Conservation (phyloP, 2,329 filamentous ascomycete genomes). For the Diplodia mutila region DNA sequence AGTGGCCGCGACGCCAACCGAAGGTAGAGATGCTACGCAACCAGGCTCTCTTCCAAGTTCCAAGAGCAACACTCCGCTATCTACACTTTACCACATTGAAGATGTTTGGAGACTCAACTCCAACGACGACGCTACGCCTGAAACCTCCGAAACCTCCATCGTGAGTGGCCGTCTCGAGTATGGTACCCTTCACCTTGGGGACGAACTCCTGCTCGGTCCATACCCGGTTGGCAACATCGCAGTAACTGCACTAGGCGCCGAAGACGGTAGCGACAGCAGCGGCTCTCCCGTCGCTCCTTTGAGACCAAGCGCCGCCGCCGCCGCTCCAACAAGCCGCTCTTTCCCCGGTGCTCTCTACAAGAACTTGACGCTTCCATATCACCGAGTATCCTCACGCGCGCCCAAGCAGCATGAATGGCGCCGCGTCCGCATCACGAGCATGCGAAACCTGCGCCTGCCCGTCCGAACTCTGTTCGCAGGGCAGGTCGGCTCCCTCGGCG, state of each 20-base stretch:
- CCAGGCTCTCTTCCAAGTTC: neutral
- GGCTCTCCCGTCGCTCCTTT: slow-evolving; percentile 27
- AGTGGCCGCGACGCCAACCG: slow-evolving; percentile 45
- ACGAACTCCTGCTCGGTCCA: slow-evolving; percentile 78
- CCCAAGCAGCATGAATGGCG: slow-evolving; percentile 66
- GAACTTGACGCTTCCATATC: slow-evolving; percentile 12
- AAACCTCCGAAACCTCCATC: slow-evolving; percentile 54
- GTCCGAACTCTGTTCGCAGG: slow-evolving; percentile 75
- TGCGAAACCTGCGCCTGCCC: slow-evolving; percentile 84
- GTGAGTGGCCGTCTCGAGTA: slow-evolving; percentile 84
- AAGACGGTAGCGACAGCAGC: slow-evolving; percentile 44
- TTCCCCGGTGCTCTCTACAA: slow-evolving; percentile 51
- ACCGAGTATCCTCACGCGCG: slow-evolving; percentile 8
- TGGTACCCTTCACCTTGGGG: slow-evolving; percentile 75
- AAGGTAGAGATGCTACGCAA: slow-evolving; percentile 30
- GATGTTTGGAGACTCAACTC: slow-evolving; percentile 72
- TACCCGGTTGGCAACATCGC: slow-evolving; percentile 45
- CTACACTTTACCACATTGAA: slow-evolving; percentile 80
- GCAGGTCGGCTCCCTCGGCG: slow-evolving; percentile 87
- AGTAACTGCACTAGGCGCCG: slow-evolving; percentile 27
- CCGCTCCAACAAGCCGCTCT: slow-evolving; percentile 49
- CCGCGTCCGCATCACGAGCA: slow-evolving; percentile 77
- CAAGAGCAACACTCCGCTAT: neutral
- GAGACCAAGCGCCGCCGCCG: slow-evolving; percentile 31
- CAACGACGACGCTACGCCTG: slow-evolving; percentile 29